Percentiles rank a stretch among this genome's conserved stretches.
Conservation (phyloP, 805 yeast genomes). For the Suhomyces vadensis region DNA sequence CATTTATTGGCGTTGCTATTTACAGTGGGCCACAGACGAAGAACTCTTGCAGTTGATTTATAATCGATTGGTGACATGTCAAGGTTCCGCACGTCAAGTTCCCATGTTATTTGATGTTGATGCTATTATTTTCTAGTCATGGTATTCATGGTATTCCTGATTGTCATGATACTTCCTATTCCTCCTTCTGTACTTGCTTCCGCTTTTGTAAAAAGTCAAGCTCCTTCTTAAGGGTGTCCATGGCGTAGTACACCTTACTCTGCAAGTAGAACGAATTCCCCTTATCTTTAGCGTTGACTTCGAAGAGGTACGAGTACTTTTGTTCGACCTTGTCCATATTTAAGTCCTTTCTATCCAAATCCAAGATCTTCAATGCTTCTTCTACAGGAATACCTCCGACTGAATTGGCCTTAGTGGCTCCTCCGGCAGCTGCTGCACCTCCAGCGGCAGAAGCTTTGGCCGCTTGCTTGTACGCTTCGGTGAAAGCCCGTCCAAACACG, state of each 20-base stretch:
- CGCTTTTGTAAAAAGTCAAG: constrained; percentile 56
- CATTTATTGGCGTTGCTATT: background rate
- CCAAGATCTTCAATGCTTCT: constrained; percentile 90
- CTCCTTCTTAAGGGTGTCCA: constrained; percentile 86
- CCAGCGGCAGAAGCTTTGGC: constrained; percentile 83
- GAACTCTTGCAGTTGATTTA: too few species aligned
- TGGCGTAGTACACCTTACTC: constrained; percentile 89
- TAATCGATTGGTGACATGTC: too few species aligned
- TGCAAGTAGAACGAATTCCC: constrained; percentile 96
- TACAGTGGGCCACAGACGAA: background rate
- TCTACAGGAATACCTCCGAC: constrained; percentile 79
- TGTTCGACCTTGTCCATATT: constrained; percentile 59
- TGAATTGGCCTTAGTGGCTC: constrained; percentile 48
- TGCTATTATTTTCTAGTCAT: background rate
- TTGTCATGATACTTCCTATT: background rate
- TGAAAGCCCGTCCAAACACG: constrained; percentile 93
- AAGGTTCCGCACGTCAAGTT: too few species aligned
- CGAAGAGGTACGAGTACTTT: constrained; percentile 80
- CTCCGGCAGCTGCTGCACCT: constrained; percentile 27
- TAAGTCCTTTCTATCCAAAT: constrained; percentile 62
- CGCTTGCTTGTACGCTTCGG: constrained; percentile 96
- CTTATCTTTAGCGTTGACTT: constrained; percentile 87
- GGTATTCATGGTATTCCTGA: background rate
- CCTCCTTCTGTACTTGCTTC: constrained; percentile 28
- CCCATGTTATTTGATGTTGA: too few species aligned